Conservation (phyloP, 768 basidiomycete species). For the Russula dissimulans region DNA sequence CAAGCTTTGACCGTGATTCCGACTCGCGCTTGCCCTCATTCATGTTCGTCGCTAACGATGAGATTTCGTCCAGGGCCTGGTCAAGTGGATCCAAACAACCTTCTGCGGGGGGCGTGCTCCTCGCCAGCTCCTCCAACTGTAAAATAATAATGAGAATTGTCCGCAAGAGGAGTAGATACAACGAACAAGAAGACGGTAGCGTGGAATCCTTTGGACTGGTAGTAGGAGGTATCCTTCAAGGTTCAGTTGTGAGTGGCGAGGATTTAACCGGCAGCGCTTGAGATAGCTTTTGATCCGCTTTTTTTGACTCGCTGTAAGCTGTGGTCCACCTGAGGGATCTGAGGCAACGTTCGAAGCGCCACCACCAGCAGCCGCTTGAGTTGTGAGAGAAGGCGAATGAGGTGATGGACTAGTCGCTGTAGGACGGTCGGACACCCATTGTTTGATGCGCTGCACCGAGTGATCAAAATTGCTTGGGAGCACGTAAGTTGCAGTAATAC, state of each 20-base stretch:
- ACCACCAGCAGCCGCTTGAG: conserved; percentile 28
- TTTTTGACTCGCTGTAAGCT: conserved; percentile 68
- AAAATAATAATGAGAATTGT: neutral
- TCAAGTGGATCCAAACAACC: conserved; percentile 76
- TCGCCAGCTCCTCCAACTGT: conserved; percentile 78
- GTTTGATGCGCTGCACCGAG: conserved; percentile 77
- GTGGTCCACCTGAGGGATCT: conserved; percentile 37
- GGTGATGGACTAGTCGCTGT: conserved; percentile 34
- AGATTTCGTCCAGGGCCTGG: conserved; percentile 78
- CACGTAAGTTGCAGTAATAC: conserved; percentile 10
- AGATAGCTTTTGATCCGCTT: conserved; percentile 85
- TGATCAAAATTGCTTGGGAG: conserved; percentile 80
- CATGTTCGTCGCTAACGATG: conserved; percentile 86
- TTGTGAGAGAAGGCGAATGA: conserved; percentile 45
- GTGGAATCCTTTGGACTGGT: conserved; percentile 92
- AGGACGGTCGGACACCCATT: conserved; percentile 64
- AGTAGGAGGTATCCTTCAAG: conserved; percentile 89
- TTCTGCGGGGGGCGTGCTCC: conserved; percentile 73
- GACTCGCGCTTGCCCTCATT: conserved; percentile 97
- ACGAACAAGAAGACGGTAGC: conserved; percentile 87
- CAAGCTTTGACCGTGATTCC: conserved; percentile 83
- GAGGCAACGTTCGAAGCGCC: conserved; percentile 34
- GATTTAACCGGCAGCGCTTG: conserved; percentile 83
- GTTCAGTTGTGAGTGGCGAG: conserved; percentile 87
- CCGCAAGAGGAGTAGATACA: conserved; percentile 2